Base-by-base conservation (phyloP, 1,284 basidiomycete genomes). In the Papiliotrema nemorosa region DNA sequence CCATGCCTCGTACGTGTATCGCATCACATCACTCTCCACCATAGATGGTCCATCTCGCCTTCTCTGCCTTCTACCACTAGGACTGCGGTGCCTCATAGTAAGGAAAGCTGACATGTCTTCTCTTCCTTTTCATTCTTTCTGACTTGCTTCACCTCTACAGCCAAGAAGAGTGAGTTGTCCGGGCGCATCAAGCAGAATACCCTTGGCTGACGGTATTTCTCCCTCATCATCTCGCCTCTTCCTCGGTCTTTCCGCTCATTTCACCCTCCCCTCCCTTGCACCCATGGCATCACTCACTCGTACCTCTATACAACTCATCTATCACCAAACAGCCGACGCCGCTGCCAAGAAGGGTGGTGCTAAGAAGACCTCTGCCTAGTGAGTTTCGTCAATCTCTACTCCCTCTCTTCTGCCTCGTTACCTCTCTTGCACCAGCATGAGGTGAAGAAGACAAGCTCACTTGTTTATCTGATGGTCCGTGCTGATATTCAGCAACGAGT, bases 361-460 rank as follows among this genome's bases (percentile, higher is more conserved):
- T 50, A 65, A 67, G 63, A 67, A 67, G 58, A 54, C 36, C 33
- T 66, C 68, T n/a, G 54, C 70, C 20, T 72, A 72, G 70, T 72
- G 48, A 61, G 68, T 72, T n/a, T n/a, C n/a, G n/a, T n/a, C n/a
- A n/a, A 9, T 13, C 24, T 14, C 50, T 44, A 37, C 29, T 48
- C 45, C 48, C 40, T 6, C 43, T 44, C 18, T 33, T 43, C 6
- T 44, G 13, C 35, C 31, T 14, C 34, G 24, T 34, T 24, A 16
- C 7, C 36, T 2, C 22, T 24, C 14, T 7, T 14, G 29, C 29
- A 31, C 29, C 29, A 31, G 29, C 29, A 31, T 31, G 29, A 31
- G 7, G 29, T 14, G 14, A 7, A 31, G n/a, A n/a, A n/a, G n/a
- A n/a, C n/a, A n/a, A n/a, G n/a, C n/a, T n/a, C n/a, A n/a, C n/a